Evolutionary conservation across 2,329 filamentous ascomycete species (phyloP), one percentile per base, ranked within the genome.

Genomic region (Colletotrichum sp.): DNA sequence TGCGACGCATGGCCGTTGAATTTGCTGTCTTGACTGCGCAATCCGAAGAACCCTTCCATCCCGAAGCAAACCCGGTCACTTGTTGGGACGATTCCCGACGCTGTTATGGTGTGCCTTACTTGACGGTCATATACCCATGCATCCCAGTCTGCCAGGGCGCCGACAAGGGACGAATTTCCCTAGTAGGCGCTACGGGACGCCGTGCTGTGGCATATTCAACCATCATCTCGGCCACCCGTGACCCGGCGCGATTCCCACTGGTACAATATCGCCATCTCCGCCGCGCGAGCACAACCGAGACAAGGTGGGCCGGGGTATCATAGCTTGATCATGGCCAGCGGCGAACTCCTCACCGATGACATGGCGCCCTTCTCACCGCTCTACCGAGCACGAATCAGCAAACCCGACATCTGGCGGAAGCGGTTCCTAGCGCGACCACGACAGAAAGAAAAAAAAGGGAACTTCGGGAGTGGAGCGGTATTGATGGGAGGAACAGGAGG

Each of bases 81-180:
- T 64, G 73, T 75, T 75, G 69, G 73, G 73, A 75, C 55, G 73
- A 73, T 75, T 73, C 26, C 43, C 56, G 56, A 58, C 73, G 24
- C 63, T 56, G 56, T 52, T 74, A 21, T 61, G 52, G 32, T 64
- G 56, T 68, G 56, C 43, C 63, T 48, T 64, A 72, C 21, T 63
- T 26, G 48, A 58, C 18, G 43, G 26, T 55, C 62, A n/a, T 43
- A 36, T 73, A 75, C 63, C 68, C 69, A 64, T 72, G 69, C 43
- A 72, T 75, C 73, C 63, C 58, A 38, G 63, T 72, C 69, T 72
- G 56, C 73, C 73, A 68, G 24, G 56, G 38, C 62, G 34, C 18
- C 28, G 67, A 75, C 63, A 73, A 58, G 63, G 69, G 73, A 72
- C 38, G 69, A 58, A 30, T 68, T 28, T 66, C 38, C 48, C 68